Conservation (phyloP, 1,139 yeast species). For the Magnusiomyces tetraspermus region DNA sequence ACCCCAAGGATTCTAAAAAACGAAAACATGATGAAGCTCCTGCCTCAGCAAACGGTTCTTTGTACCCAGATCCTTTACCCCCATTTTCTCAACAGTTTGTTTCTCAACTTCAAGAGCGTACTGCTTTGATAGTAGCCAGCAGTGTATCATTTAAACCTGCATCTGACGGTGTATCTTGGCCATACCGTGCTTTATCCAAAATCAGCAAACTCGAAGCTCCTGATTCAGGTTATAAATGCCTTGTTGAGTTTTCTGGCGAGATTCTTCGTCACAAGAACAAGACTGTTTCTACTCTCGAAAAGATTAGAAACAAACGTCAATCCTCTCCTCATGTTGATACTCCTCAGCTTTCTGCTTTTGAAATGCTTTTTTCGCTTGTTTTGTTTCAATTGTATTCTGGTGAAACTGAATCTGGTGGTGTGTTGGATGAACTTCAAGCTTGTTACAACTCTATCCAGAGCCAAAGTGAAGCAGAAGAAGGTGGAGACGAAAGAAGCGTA, state of each 20-base stretch:
- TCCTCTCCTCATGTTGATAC: slow-evolving; percentile 35
- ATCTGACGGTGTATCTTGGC: slow-evolving; percentile 51
- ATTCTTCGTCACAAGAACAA: slow-evolving; percentile 39
- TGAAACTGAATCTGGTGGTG: slow-evolving; percentile 60
- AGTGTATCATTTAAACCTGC: slow-evolving; percentile 36
- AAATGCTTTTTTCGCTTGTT: slow-evolving; percentile 68
- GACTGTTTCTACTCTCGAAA: slow-evolving; percentile 42
- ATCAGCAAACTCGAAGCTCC: slow-evolving; percentile 20
- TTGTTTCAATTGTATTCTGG: slow-evolving; percentile 71
- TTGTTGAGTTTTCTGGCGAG: slow-evolving; percentile 31
- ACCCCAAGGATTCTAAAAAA: slow-evolving; percentile 14
- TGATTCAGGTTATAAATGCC: slow-evolving; percentile 15
- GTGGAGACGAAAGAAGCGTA: slow-evolving; percentile 28
- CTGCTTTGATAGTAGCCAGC: slow-evolving; percentile 42
- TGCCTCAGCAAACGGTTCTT: slow-evolving; percentile 8
- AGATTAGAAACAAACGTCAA: slow-evolving; percentile 37
- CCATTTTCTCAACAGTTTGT: slow-evolving; percentile 18
- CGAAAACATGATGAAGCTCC: slow-evolving; percentile 12
- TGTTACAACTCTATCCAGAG: slow-evolving; percentile 31
- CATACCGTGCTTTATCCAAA: slow-evolving; percentile 30
- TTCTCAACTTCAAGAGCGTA: slow-evolving; percentile 11
- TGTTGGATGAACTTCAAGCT: slow-evolving; percentile 57
- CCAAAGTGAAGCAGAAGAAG: slow-evolving; percentile 15
- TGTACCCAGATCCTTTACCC: slow-evolving; percentile 8
- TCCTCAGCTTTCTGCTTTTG: slow-evolving; percentile 46